Conservation (phyloP, 1,139 yeast genomes). For the Yamadazyma friedrichii region DNA sequence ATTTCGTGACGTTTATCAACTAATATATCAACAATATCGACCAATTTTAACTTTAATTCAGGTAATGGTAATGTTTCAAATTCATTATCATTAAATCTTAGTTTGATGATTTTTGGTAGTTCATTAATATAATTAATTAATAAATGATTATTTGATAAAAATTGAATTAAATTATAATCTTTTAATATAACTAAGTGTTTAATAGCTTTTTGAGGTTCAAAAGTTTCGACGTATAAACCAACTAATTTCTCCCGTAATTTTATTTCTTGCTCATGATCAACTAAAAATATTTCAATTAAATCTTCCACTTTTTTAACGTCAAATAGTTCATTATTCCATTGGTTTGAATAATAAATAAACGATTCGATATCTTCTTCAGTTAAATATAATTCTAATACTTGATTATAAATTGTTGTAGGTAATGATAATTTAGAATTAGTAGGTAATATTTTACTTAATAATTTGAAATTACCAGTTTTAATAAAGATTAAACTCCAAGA, state of each 20-base stretch:
- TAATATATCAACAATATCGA: constrained; percentile 52
- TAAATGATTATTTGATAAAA: constrained; percentile 62
- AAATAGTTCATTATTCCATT: constrained; percentile 64
- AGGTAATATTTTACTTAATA: constrained; percentile 58
- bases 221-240: constrained; percentile 52
- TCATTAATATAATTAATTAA: constrained; percentile 47
- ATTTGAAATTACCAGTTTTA: constrained; percentile 44
- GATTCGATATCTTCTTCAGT: constrained; percentile 22
- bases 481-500: constrained; percentile 59
- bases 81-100: constrained; percentile 37
- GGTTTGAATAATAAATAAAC: constrained; percentile 41
- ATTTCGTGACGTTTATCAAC: constrained; percentile 69
- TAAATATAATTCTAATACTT: constrained; percentile 52
- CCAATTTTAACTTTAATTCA: constrained; percentile 37
- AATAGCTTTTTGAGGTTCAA: constrained; percentile 64
- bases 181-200: constrained; percentile 55
- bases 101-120: constrained; percentile 52
- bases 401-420: constrained; percentile 45
- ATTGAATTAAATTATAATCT: constrained; percentile 55
- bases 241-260: constrained; percentile 52
- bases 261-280: constrained; percentile 17
- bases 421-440: constrained; percentile 34
- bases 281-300: constrained; percentile 44
- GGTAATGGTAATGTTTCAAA: constrained; percentile 40
- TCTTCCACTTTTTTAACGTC: constrained; percentile 46